Percentiles rank a stretch among this genome's conserved stretches.
phyloP scores from a whole-genome alignment of 345 rosid species.

The Limnanthes douglasii region DNA sequence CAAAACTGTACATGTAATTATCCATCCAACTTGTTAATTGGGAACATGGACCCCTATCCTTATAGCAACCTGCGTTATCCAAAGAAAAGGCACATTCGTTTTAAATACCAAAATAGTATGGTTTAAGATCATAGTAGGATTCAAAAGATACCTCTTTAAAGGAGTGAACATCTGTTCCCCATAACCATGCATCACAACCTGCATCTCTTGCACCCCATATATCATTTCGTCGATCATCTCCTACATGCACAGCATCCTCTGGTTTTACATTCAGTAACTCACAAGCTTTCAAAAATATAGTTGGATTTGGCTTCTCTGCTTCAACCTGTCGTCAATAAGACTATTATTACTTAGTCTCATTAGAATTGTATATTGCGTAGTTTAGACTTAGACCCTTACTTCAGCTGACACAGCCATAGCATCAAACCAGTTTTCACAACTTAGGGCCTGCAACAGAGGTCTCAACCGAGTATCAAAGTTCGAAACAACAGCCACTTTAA shows the following conservation, averaged over 20 bases:
- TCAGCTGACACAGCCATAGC: slow-evolving; percentile 98
- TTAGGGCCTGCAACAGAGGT: slow-evolving; percentile 63
- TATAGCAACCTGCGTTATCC: slow-evolving; percentile 47
- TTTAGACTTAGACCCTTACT: too few species aligned
- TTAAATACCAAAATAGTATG: neutral
- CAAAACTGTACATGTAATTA: too few species aligned
- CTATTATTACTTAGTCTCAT: too few species aligned
- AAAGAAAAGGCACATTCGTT: neutral
- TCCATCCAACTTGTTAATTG: too few species aligned
- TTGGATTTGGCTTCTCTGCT: slow-evolving; percentile 98
- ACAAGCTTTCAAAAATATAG: slow-evolving; percentile 85
- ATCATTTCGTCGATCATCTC: slow-evolving; percentile 97
- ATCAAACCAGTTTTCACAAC: slow-evolving; percentile 92
- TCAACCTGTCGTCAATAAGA: slow-evolving; percentile 36
- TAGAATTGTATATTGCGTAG: too few species aligned
- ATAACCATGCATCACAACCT: slow-evolving; percentile 97
- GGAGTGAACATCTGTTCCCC: slow-evolving; percentile 93
- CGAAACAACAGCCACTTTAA: slow-evolving; percentile 83
- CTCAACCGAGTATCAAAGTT: slow-evolving; percentile 93
- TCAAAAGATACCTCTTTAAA: slow-evolving; percentile 51
- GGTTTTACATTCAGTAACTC: slow-evolving; percentile 75
- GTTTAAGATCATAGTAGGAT: neutral
- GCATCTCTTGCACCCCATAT: slow-evolving; percentile 99
- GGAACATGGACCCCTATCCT: slow-evolving; percentile 84
- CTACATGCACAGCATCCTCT: slow-evolving; percentile 92